Evolutionary conservation across 805 yeast genomes (phyloP).

Genomic region (Candida sakaeoensis): DNA sequence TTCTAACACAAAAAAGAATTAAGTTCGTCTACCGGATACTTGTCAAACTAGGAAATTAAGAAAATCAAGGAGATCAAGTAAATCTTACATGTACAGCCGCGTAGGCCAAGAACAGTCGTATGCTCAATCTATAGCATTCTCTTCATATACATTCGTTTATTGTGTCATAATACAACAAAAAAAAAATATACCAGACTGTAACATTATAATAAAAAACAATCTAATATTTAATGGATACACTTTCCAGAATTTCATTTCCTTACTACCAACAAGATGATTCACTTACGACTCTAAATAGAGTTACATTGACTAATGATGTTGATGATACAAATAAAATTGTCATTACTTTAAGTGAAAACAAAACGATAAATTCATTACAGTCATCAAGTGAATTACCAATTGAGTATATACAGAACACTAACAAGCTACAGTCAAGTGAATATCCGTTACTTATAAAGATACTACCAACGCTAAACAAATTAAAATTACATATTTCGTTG

Average conservation of each 20-base stretch:
- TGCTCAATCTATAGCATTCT: too few species aligned
- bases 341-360: conserved; percentile 17
- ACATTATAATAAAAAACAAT: neutral
- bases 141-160: too few species aligned
- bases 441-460: conserved; percentile 32
- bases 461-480: conserved; percentile 17
- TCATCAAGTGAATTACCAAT: conserved; percentile 14
- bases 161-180: too few species aligned
- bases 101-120: too few species aligned
- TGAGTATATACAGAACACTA: conserved; percentile 24
- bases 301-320: conserved; percentile 21
- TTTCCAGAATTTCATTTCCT: conserved; percentile 7
- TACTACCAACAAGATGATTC: conserved; percentile 4
- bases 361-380: conserved; percentile 18
- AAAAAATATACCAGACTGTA: neutral
- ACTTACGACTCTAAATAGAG: conserved; percentile 7
- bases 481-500: conserved; percentile 29
- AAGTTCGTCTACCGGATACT: too few species aligned
- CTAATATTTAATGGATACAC: neutral
- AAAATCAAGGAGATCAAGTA: too few species aligned
- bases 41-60: too few species aligned
- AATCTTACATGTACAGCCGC: too few species aligned
- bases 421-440: neutral
- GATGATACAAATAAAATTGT: conserved; percentile 20
- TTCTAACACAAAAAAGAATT: too few species aligned